Percentiles rank a stretch among this genome's conserved stretches.
Evolutionary conservation across 768 basidiomycete species (phyloP).

Genomic region (Amanita rubescens): DNA sequence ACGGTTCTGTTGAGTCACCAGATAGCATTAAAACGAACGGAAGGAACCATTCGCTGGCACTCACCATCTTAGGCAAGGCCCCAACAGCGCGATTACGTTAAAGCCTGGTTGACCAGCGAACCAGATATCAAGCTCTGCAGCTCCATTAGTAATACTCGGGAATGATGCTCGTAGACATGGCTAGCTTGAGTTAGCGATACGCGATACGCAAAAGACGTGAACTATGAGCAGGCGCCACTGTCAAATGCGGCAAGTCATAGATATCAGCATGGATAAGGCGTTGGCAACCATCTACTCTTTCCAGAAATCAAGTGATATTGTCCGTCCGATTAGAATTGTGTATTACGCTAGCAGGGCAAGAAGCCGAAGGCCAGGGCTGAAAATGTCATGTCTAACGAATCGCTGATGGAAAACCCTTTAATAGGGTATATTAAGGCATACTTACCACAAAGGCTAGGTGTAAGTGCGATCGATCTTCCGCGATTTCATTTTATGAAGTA

Average conservation of each 20-base stretch:
- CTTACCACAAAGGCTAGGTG: neutral
- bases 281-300: neutral
- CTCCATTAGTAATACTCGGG: neutral
- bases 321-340: neutral
- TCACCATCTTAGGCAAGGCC: neutral
- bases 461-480: neutral
- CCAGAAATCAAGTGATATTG: neutral
- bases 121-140: neutral
- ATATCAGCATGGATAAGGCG: neutral
- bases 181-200: neutral
- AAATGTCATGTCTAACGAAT: neutral
- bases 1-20: neutral
- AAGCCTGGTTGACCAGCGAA: neutral
- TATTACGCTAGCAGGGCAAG: neutral
- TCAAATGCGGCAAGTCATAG: neutral
- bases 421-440: slow-evolving; percentile 2
- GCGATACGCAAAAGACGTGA: neutral
- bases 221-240: neutral
- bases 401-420: neutral
- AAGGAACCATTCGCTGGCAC: neutral
- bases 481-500: slow-evolving; percentile 1
- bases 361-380: neutral
- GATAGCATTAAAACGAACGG: neutral
- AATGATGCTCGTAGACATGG: neutral
- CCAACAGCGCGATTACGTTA: neutral